Conservation (phyloP, 345 rosid species). For the Sisymbrium irio region DNA sequence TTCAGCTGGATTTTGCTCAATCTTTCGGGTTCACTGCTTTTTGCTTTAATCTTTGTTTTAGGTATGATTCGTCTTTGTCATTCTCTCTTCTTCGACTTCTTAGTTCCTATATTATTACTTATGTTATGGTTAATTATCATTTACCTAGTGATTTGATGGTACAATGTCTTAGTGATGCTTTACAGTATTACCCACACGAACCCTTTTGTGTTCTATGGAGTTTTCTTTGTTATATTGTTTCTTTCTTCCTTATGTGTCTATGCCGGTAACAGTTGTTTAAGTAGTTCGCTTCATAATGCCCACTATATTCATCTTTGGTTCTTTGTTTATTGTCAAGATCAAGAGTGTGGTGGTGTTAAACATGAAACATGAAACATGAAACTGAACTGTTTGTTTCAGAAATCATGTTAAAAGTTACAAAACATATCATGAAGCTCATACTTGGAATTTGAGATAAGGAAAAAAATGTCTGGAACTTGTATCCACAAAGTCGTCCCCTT, state of each 20-base stretch:
- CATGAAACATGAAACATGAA: conserved; percentile 6
- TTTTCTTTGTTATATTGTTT: background rate
- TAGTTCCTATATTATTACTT: background rate
- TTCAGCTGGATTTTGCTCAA: conserved; percentile 17
- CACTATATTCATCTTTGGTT: conserved; percentile 8
- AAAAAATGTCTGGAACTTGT: background rate
- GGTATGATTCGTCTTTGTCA: too few relatives aligned
- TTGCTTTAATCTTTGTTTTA: too few relatives aligned
- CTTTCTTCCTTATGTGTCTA: background rate
- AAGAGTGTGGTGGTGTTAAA: background rate
- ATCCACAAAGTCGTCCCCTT: background rate
- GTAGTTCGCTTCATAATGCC: conserved; percentile 7
- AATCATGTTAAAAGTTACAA: background rate
- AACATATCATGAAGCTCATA: background rate
- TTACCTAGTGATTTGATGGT: conserved; percentile 22
- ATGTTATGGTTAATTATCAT: conserved; percentile 23
- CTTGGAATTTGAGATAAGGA: background rate
- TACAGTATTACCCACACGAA: conserved; percentile 18
- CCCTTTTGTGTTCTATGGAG: conserved; percentile 17
- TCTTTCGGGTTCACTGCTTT: background rate
- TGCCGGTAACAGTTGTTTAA: conserved; percentile 9
- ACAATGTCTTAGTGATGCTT: conserved; percentile 24
- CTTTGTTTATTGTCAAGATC: background rate
- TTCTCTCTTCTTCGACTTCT: conserved; percentile 12
- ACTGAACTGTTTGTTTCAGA: background rate